Evolutionary conservation across 257 asterid genomes (phyloP).

Genomic region (Capsicum pubescens): DNA sequence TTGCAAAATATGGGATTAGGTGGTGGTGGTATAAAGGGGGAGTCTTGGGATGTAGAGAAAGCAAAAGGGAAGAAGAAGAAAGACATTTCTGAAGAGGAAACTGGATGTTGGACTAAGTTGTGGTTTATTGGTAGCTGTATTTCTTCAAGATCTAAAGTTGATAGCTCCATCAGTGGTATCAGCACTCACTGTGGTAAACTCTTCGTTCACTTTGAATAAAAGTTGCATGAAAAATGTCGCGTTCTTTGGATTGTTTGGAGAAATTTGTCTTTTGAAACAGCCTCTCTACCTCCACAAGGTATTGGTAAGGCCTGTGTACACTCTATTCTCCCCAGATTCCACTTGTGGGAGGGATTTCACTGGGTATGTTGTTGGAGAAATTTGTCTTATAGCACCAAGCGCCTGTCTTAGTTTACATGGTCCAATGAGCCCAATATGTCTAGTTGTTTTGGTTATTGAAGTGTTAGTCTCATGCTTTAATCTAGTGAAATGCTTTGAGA

Average conservation of each 20-base stretch:
- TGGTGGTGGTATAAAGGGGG: conserved; percentile 51
- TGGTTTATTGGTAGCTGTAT: conserved; percentile 83
- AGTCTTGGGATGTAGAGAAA: conserved; percentile 58
- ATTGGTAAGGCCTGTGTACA: no score
- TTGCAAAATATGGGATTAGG: conserved; percentile 65
- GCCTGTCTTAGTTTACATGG: not conserved
- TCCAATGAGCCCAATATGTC: not conserved
- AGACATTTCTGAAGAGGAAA: conserved; percentile 46
- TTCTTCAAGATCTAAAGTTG: conserved; percentile 98
- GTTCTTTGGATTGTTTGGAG: not conserved
- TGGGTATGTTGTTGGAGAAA: not conserved
- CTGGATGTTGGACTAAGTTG: conserved; percentile 78
- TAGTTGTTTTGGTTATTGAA: conserved; percentile 16
- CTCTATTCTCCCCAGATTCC: no score
- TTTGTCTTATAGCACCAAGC: not conserved
- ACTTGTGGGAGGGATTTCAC: no score
- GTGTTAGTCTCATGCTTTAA: conserved; percentile 13
- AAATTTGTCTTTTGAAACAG: no score
- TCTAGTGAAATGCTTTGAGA: conserved; percentile 8
- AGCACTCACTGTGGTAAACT: conserved; percentile 70
- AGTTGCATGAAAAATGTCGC: conserved; percentile 1
- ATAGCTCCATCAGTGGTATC: conserved; percentile 89
- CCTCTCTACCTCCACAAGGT: no score
- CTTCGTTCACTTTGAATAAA: not conserved
- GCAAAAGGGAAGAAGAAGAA: conserved; percentile 48